phyloP scores from a whole-genome alignment of 139 green algal species.

The Zygnema cylindricum region DNA sequence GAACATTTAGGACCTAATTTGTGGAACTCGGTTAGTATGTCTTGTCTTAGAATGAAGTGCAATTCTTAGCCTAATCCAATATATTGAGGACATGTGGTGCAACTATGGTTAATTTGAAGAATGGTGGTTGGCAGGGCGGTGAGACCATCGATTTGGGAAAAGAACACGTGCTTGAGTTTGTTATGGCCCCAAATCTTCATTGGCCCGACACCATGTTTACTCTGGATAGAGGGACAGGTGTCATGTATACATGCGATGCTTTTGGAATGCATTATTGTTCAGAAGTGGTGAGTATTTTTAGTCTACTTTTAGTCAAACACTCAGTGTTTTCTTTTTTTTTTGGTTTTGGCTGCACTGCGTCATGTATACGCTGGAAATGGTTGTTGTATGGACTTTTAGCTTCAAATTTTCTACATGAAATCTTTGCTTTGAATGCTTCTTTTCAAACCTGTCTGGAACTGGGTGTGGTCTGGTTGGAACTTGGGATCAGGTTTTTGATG shows the following conservation, averaged over 20 bases:
- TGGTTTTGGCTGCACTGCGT: too few relatives aligned
- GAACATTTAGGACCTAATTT: too few relatives aligned
- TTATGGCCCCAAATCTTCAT: slow-evolving; percentile 97
- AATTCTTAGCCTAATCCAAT: too few relatives aligned
- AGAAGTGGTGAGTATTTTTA: slow-evolving; percentile 66
- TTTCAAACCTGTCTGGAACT: background rate
- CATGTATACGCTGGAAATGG: too few relatives aligned
- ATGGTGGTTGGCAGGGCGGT: slow-evolving; percentile 72
- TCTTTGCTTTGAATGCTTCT: background rate
- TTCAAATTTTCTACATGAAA: background rate
- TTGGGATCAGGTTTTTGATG: slow-evolving; percentile 63
- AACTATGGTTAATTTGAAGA: too few relatives aligned
- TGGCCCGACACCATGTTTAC: slow-evolving; percentile 96
- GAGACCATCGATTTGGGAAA: slow-evolving; percentile 86
- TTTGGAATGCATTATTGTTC: slow-evolving; percentile 96
- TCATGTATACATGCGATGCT: slow-evolving; percentile 97
- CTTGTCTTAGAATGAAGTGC: too few relatives aligned
- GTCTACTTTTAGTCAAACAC: too few relatives aligned
- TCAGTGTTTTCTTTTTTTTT: background rate
- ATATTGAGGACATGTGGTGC: too few relatives aligned
- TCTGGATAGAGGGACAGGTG: slow-evolving; percentile 80
- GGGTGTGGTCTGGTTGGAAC: background rate
- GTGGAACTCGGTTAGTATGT: too few relatives aligned
- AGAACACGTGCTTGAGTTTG: slow-evolving; percentile 92
- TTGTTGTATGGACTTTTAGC: background rate